Base-by-base conservation (phyloP, 176 grass and related monocot genomes). In the Oryza australiensis region DNA sequence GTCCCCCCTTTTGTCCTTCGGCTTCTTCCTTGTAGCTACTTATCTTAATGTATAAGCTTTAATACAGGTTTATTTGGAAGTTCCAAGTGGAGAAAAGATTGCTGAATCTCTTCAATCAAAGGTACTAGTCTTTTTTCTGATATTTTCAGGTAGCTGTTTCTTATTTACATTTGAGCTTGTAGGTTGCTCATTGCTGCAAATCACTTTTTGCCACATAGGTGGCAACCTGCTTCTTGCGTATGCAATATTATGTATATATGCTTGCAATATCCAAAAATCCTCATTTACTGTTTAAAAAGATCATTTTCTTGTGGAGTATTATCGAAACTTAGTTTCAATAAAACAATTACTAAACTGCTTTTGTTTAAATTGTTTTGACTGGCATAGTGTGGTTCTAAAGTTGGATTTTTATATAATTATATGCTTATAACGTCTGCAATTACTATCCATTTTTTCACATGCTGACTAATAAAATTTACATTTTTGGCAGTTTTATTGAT, bases 11-110 rank as follows among this genome's bases (percentile, higher is more conserved):
- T 34, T 35, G 7, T 49, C 14, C 0, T 26, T 73, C 3, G 38
- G 14, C 5, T 26, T 74, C 76, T 70, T 34, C 5, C 15, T 12
- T 82, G 34, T 49, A 77, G 45, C n/a, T 86, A 72, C 23, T 88
- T 60, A 73, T 12, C 43, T 75, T 75, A 48, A 63, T 4, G 8
- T 78, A 3, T 57, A 22, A 62, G 20, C 9, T 12, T 30, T 69
- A 30, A 29, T 30, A 23, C 89, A 95, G 87, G 85, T 92, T 89
- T 95, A 95, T 77, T 74, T 92, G 66, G 93, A 95, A 69, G 87
- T 90, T 64, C 93, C 89, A 18, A 92, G 74, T 18, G 81, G 87
- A 9, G 85, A 95, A 86, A 90, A 84, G 53, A 86, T 90, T 66
- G 89, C 93, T 18, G 79, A 92, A 73, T 77, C 82, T 70, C 86